Base-by-base conservation (phyloP, 2,329 filamentous ascomycete species). In the Colletotrichum sp. region DNA sequence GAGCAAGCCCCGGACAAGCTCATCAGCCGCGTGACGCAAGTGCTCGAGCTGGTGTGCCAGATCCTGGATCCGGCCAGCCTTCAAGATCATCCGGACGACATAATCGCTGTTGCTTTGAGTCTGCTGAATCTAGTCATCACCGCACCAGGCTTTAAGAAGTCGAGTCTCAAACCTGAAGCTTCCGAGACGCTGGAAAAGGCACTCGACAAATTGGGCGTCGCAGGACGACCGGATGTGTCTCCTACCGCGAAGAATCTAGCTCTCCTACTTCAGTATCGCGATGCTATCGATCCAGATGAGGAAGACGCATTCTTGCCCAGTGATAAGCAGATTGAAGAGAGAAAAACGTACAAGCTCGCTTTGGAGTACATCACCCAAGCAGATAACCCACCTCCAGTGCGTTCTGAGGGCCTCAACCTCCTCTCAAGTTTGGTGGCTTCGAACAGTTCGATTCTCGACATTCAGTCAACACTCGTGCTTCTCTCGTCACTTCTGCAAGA, bases 361-460 rank as follows among this genome's bases (percentile, higher is more conserved):
- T 85, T 93, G 78, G 90, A 87, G 13, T 94, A 93, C 81, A 89
- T 93, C 61, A 90, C 88, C 2, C 85, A 88, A 27, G 80, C 84
- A 6, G 91, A 93, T 75, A 91, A 90, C 3, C 91, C 92, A 1
- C 88, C 92, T 2, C 92, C 92, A 0, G 91, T 94, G n/a, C 88
- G 91, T 4, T 90, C 89, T 0, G 91, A 94, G 78, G 92, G 92
- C 0, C 82, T 94, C 11, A 89, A 90, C 63, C 83, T 94, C 3
- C 81, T 94, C 13, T 89, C 90, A 0, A 82, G 80, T 4, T 84
- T 95, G 11, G 88, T 95, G 51, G 76, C 85, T 29, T 81, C 87
- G 0, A 83, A 86, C 51, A 90, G 90, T 55, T 82, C 91, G 0
- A 84, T 92, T 12, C 80, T 95, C 18, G 93, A 95, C 78, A 87